Conservation (phyloP, 768 basidiomycete genomes). For the Coprinopsis sp. region DNA sequence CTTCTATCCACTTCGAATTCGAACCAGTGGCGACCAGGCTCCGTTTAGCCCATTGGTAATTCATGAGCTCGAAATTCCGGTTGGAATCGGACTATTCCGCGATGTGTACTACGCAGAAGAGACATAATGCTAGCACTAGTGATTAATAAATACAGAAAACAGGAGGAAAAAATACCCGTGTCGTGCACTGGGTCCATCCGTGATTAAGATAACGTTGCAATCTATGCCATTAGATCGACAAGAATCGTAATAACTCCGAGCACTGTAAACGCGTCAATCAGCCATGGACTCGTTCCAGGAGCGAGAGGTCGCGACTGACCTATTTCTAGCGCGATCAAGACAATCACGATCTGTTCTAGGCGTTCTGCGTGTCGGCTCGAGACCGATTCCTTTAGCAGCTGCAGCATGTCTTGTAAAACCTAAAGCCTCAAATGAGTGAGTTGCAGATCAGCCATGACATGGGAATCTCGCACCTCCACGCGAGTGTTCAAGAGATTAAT, state of each 20-base stretch:
- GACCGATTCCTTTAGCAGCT: conserved; percentile 91
- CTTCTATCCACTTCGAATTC: too few relatives aligned
- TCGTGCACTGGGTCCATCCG: not conserved
- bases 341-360: conserved; percentile 90
- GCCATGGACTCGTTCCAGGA: conserved; percentile 4
- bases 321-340: conserved; percentile 85
- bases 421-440: conserved; percentile 23
- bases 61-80: too few relatives aligned
- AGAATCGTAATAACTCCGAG: conserved; percentile 89
- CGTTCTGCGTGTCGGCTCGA: conserved; percentile 87
- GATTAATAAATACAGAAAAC: not conserved
- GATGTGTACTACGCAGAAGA: too few relatives aligned
- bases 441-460: conserved; percentile 2
- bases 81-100: too few relatives aligned
- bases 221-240: conserved; percentile 69
- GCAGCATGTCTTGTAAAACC: conserved; percentile 96
- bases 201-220: not conserved
- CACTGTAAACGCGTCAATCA: conserved; percentile 36
- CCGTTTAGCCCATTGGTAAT: too few relatives aligned
- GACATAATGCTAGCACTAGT: too few relatives aligned
- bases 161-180: not conserved
- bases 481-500: conserved; percentile 91
- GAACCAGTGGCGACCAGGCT: too few relatives aligned
- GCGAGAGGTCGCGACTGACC: conserved; percentile 36
- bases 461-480: conserved; percentile 61